phyloP scores from a whole-genome alignment of 768 basidiomycete species.

The Pleurotus cornucopiae region DNA sequence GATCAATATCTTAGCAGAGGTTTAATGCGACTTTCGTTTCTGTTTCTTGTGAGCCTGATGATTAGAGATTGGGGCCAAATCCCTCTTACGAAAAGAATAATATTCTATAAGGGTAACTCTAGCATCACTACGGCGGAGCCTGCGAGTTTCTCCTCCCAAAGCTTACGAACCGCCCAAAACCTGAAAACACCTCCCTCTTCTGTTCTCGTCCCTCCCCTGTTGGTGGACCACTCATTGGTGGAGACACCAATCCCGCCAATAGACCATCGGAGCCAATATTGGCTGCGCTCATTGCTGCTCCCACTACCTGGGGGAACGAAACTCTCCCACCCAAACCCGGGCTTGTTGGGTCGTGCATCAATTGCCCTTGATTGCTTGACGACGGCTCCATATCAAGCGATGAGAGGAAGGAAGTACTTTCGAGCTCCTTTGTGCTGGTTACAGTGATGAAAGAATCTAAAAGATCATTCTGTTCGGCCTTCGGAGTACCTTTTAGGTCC shows the following conservation, averaged over 20 bases:
- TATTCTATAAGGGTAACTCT: not conserved
- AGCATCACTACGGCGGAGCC: not conserved
- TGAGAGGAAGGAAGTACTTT: slow-evolving; percentile 88
- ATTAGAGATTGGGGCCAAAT: not conserved
- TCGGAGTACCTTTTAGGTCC: slow-evolving; percentile 91
- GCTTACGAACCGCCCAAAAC: slow-evolving; percentile 83
- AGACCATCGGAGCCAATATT: slow-evolving; percentile 45
- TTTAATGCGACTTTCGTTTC: slow-evolving; percentile 20
- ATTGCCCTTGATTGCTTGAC: slow-evolving; percentile 29
- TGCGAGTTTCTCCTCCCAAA: slow-evolving; percentile 74
- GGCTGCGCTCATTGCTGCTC: slow-evolving; percentile 21
- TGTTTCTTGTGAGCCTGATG: not conserved
- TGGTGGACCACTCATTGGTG: slow-evolving; percentile 60
- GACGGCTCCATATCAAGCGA: slow-evolving; percentile 94
- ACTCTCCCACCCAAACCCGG: slow-evolving; percentile 58
- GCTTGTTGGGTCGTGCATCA: slow-evolving; percentile 53
- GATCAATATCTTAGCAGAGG: slow-evolving; percentile 51
- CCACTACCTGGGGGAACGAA: slow-evolving; percentile 38
- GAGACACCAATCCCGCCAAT: slow-evolving; percentile 55
- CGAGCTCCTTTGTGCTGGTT: slow-evolving; percentile 90
- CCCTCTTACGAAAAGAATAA: not conserved
- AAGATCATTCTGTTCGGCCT: slow-evolving; percentile 81
- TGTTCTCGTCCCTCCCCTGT: slow-evolving; percentile 48
- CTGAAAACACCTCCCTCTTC: slow-evolving; percentile 81
- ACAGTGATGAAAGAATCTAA: slow-evolving; percentile 89